Percentiles rank a stretch among this genome's conserved stretches.
These are phyloP conservation scores for Neophaeococcomyces mojaviensis DNA, from an alignment of 2,329 filamentous ascomycete species.

Conservation along the genomic window DNA sequence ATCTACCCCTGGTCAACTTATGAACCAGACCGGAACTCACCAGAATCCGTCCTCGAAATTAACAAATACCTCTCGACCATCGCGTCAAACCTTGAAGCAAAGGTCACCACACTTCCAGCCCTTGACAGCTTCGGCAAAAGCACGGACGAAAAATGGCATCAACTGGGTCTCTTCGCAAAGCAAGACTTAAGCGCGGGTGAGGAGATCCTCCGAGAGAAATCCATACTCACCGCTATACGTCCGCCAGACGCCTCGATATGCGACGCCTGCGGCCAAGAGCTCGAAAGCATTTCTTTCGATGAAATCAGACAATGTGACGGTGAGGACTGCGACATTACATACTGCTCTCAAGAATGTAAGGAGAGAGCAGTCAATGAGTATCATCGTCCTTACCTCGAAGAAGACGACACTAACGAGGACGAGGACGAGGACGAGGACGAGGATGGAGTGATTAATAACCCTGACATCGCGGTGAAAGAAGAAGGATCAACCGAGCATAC, in stretches of 20 bases:
- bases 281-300: constrained; percentile 50
- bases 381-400: constrained; percentile 30
- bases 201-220: constrained; percentile 70
- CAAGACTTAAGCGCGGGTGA: constrained; percentile 71
- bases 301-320: constrained; percentile 24
- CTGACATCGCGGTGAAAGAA: neutral
- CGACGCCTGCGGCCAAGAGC: constrained; percentile 76
- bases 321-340: constrained; percentile 52
- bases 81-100: constrained; percentile 75
- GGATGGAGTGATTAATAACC: neutral
- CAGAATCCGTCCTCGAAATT: constrained; percentile 54
- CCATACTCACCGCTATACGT: constrained; percentile 81
- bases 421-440: constrained; percentile 12
- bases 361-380: constrained; percentile 49
- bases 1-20: constrained; percentile 57
- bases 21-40: constrained; percentile 51
- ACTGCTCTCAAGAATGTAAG: constrained; percentile 52
- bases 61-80: constrained; percentile 57
- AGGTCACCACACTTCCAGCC: constrained; percentile 66
- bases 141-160: constrained; percentile 31
- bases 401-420: constrained; percentile 17
- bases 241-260: constrained; percentile 79
- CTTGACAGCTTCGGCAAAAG: constrained; percentile 42
- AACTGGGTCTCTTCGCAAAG: constrained; percentile 85
- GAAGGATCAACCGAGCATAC: neutral